Conservation (phyloP, 2,329 filamentous ascomycete genomes). For the Pyrenochaeta sp. region DNA sequence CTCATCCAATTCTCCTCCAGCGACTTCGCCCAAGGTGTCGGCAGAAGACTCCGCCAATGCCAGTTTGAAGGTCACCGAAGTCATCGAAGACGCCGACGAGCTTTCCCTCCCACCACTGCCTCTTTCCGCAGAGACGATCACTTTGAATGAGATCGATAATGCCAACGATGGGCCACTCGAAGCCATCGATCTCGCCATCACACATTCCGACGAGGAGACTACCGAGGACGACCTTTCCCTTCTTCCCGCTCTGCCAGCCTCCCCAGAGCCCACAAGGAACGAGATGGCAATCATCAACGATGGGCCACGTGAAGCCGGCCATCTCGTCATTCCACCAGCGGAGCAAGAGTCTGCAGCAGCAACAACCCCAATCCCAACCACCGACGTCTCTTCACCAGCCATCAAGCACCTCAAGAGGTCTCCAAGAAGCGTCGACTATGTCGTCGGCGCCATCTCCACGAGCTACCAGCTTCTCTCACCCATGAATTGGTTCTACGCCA, state of each 20-base stretch:
- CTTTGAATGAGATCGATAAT: not conserved
- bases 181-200: not conserved
- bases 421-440: conserved; percentile 1
- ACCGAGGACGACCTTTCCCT: not conserved
- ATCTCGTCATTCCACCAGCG: no score
- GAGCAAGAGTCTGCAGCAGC: no score
- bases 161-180: conserved; percentile 1
- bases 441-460: conserved; percentile 1
- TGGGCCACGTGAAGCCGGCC: not conserved
- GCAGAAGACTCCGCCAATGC: no score
- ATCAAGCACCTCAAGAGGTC: not conserved
- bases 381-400: not conserved
- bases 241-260: not conserved
- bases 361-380: no score
- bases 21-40: no score
- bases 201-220: not conserved
- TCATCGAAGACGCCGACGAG: not conserved
- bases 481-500: no score
- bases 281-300: not conserved
- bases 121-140: no score
- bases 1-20: no score
- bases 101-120: no score
- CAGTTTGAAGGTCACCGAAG: not conserved
- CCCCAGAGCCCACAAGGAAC: not conserved
- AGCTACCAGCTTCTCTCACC: no score